Evolutionary conservation across 352 stramenopile species (phyloP).

Genomic region (Pythium phragmiticola): DNA sequence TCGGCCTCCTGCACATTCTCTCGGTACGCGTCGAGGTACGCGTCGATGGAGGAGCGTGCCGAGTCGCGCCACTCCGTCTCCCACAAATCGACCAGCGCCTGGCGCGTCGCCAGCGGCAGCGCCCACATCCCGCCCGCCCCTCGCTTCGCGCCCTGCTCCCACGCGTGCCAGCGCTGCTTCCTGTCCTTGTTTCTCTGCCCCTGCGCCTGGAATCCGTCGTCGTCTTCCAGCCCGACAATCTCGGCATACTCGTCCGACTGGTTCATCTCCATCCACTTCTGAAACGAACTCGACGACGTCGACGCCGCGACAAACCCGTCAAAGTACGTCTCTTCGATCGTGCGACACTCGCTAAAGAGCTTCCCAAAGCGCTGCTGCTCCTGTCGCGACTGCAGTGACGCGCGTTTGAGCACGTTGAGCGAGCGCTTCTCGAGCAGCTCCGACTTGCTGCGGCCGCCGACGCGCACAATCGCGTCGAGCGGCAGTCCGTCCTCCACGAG

Average conservation of each 20-base stretch:
- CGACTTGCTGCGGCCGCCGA: slow-evolving; percentile 72
- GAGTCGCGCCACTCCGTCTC: slow-evolving; percentile 39
- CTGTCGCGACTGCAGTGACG: slow-evolving; percentile 1
- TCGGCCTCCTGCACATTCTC: slow-evolving; percentile 34
- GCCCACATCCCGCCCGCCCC: neutral
- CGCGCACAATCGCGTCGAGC: slow-evolving; percentile 59
- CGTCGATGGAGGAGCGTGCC: slow-evolving; percentile 19
- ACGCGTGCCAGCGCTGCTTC: slow-evolving; percentile 10
- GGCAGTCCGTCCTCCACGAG: slow-evolving; percentile 44
- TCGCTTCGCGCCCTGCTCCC: neutral
- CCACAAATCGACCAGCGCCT: slow-evolving; percentile 34
- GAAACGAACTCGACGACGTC: slow-evolving; percentile 10
- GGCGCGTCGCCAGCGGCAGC: slow-evolving; percentile 1
- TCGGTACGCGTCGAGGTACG: slow-evolving; percentile 16
- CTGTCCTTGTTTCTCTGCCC: neutral
- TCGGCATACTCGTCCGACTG: slow-evolving; percentile 23
- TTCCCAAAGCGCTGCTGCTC: slow-evolving; percentile 7
- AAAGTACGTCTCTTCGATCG: slow-evolving; percentile 28
- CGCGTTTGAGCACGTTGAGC: slow-evolving; percentile 2
- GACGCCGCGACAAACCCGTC: slow-evolving; percentile 9
- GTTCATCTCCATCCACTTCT: slow-evolving; percentile 32
- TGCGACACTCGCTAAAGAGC: slow-evolving; percentile 27
- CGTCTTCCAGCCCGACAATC: slow-evolving; percentile 6
- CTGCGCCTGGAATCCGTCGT: slow-evolving; percentile 3
- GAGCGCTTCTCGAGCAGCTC: slow-evolving; percentile 27